Base-by-base conservation (phyloP, 78 protist species). In the Protostelium mycophagum region DNA sequence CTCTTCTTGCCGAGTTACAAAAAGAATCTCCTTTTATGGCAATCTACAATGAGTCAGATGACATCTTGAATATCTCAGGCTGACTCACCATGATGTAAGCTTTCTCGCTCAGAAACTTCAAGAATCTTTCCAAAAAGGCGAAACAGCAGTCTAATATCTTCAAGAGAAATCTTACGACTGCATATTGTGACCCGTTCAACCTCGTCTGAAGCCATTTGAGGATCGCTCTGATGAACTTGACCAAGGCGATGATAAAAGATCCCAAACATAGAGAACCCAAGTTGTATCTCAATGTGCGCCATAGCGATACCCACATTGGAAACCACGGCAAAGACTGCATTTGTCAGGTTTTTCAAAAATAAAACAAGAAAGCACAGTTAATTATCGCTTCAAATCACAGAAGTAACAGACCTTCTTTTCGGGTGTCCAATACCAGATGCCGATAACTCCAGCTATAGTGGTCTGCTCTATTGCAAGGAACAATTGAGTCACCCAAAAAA, bases 221-320 rank as follows among this genome's bases (percentile, higher is more conserved):
- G 38, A 93, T 85, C 92, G 88, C 88, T 39, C 97, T 87, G 85
- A 97, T 91, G 84, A 96, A 90, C 94, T 96, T 93, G 1, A 97
- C 89, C 73, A 97, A 34, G 1, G 98, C 96, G 38, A 97, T 63
- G 86, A 97, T 88, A 35, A 97, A 83, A 38, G 96, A 85, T 85
- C 98, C 98, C 5, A 93, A 28, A 83, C 96, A 95, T n/a, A 94
- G 73, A 35, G 97, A 93, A 29, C 98, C 98, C 34, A 94, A 84
- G 88, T 97, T 97, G 94, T 94, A 96, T 36, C 93, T 39, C 28
- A 95, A 1, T 0, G 93, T 90, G 36, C 97, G 35, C 35, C 37
- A 28, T 25, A 93, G 9, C 23, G 96, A 93, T 0, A 37, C 1
- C 86, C 91, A 87, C 73, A 90, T 93, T 34, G 91, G 90, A 84